These are phyloP conservation scores for Sporothrix protearum DNA, from an alignment of 2,329 filamentous ascomycete genomes.

Conservation along the genomic window DNA sequence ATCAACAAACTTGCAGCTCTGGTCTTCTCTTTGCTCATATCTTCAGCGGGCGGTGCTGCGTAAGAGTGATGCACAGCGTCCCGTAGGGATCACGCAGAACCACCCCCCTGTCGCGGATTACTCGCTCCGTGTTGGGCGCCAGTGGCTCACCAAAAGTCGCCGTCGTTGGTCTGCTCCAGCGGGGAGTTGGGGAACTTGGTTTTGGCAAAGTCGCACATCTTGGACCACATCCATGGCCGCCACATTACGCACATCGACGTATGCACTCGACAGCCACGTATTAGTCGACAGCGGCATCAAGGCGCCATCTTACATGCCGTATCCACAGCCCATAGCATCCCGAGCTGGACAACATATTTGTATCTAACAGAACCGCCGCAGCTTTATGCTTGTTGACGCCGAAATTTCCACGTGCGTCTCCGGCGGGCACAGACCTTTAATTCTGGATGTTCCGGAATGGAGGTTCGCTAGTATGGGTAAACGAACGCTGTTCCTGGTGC, in stretches of 20 bases:
- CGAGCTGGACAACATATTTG: background rate
- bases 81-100: background rate
- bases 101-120: background rate
- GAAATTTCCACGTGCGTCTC: background rate
- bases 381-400: background rate
- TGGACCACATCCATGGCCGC: background rate
- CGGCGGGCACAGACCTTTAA: background rate
- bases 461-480: background rate
- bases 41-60: background rate
- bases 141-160: background rate
- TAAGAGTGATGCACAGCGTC: background rate
- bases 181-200: background rate
- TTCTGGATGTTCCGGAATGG: background rate
- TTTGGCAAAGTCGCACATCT: background rate
- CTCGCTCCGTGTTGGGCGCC: background rate
- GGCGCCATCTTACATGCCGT: too few species aligned
- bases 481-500: background rate
- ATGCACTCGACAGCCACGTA: conserved; percentile 17
- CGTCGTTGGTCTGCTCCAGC: background rate
- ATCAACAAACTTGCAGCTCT: too few species aligned
- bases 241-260: conserved; percentile 25
- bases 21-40: background rate
- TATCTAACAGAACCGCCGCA: background rate
- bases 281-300: background rate
- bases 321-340: too few species aligned